These are phyloP conservation scores for Phytophthora sojae DNA, from an alignment of 352 stramenopile genomes.

Conservation along the genomic window DNA sequence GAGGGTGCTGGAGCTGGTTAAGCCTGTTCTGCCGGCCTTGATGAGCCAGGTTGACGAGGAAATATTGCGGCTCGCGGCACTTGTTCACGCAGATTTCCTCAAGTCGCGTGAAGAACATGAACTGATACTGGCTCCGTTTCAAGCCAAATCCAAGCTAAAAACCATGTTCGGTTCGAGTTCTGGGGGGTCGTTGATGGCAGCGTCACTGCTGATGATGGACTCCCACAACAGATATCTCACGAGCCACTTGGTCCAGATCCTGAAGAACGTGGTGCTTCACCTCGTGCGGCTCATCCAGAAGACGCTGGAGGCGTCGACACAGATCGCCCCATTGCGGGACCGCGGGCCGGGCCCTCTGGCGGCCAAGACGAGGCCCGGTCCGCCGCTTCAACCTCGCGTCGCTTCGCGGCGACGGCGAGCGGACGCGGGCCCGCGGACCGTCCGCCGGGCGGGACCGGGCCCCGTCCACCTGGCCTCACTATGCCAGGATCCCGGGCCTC, in stretches of 20 bases:
- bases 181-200: conserved; percentile 19
- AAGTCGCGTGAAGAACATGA: conserved; percentile 31
- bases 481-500: too few relatives aligned
- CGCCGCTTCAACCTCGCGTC: not conserved
- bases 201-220: conserved; percentile 31
- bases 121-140: conserved; percentile 28
- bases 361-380: not conserved
- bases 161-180: not conserved
- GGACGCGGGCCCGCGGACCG: not conserved
- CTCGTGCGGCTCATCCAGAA: conserved; percentile 30
- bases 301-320: conserved; percentile 17
- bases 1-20: conserved; percentile 24
- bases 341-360: not conserved
- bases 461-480: too few relatives aligned
- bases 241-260: conserved; percentile 28
- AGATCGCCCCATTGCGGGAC: conserved; percentile 1
- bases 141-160: conserved; percentile 11
- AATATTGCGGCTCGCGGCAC: conserved; percentile 18
- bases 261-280: conserved; percentile 40
- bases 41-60: conserved; percentile 27
- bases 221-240: conserved; percentile 24
- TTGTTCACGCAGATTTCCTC: conserved; percentile 35
- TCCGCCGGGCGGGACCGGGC: too few relatives aligned
- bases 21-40: conserved; percentile 25
- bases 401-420: not conserved